Percentiles rank a stretch among this genome's conserved stretches.
Evolutionary conservation across 1,284 basidiomycete genomes (phyloP).

Genomic region (Pseudozyma hubeiensis): DNA sequence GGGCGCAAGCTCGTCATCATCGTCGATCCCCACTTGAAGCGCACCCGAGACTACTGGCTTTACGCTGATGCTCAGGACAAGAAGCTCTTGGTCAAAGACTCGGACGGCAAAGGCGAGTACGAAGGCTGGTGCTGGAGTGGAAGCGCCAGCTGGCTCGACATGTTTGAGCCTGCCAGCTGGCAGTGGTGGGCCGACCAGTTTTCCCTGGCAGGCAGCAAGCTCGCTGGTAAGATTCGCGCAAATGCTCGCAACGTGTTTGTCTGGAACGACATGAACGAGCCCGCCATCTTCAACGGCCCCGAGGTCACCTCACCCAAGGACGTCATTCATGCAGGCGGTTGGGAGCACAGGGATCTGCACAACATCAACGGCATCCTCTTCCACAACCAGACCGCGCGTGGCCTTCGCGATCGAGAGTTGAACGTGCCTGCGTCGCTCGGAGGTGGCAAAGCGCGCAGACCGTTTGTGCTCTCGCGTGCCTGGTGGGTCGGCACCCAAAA

Average conservation of each 20-base stretch:
- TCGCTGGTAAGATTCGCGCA: slow-evolving; percentile 53
- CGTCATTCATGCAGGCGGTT: slow-evolving; percentile 88
- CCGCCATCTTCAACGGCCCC: slow-evolving; percentile 96
- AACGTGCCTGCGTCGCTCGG: slow-evolving; percentile 75
- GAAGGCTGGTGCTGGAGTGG: slow-evolving; percentile 99
- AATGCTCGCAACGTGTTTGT: slow-evolving; percentile 78
- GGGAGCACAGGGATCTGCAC: slow-evolving; percentile 97
- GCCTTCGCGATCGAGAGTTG: slow-evolving; percentile 78
- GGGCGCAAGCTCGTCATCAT: slow-evolving; percentile 98
- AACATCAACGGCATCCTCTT: slow-evolving; percentile 77
- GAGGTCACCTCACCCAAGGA: slow-evolving; percentile 98
- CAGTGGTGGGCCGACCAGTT: slow-evolving; percentile 79
- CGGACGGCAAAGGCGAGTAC: slow-evolving; percentile 81
- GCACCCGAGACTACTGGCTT: slow-evolving; percentile 81
- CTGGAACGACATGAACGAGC: slow-evolving; percentile 99
- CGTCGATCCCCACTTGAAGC: slow-evolving; percentile 95
- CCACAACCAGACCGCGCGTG: slow-evolving; percentile 86
- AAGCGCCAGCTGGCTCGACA: slow-evolving; percentile 94
- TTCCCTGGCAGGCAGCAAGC: slow-evolving; percentile 40
- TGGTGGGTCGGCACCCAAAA: slow-evolving; percentile 97
- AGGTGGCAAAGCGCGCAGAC: slow-evolving; percentile 69
- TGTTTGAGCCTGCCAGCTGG: slow-evolving; percentile 91
- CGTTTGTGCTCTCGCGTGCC: slow-evolving; percentile 93
- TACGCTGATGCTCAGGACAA: slow-evolving; percentile 86
- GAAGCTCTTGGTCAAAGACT: slow-evolving; percentile 83